These are phyloP conservation scores for Didymella pinodella DNA, from an alignment of 2,329 filamentous ascomycete genomes.

Conservation along the genomic window DNA sequence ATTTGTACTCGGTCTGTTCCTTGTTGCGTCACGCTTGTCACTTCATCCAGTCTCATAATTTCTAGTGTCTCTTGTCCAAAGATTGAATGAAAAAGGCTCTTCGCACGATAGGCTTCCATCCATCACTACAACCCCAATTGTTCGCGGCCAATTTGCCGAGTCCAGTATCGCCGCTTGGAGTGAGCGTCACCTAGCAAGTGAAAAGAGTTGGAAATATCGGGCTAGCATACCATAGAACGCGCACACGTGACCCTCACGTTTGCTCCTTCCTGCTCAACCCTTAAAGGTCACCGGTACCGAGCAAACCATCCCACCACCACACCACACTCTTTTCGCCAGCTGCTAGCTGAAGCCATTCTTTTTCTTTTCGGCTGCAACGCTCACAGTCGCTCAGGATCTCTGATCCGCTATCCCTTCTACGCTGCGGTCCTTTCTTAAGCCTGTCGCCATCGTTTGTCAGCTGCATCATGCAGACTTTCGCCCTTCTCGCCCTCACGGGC, in stretches of 20 bases:
- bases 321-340: constrained; percentile 7
- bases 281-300: constrained; percentile 17
- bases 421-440: constrained; percentile 6
- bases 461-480: constrained; percentile 34
- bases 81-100: constrained; percentile 20
- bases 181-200: constrained; percentile 13
- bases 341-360: constrained; percentile 8
- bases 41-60: constrained; percentile 24
- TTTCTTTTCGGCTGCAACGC: constrained; percentile 5
- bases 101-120: constrained; percentile 9
- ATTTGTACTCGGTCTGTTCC: constrained; percentile 38
- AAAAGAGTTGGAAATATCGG: constrained; percentile 13
- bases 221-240: constrained; percentile 4
- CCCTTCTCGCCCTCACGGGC: constrained; percentile 34
- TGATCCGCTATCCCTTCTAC: constrained; percentile 12
- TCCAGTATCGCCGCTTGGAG: constrained; percentile 9
- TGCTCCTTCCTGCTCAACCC: constrained; percentile 25
- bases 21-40: constrained; percentile 33
- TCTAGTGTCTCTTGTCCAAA: constrained; percentile 19
- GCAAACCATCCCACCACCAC: constrained; percentile 4
- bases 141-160: constrained; percentile 1
- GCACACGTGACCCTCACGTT: constrained; percentile 16
- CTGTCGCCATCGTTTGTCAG: constrained; percentile 6
- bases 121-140: constrained; percentile 5
- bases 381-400: constrained; percentile 14